Base-by-base conservation (phyloP, 257 asterid species). In the Plantago ovata region DNA sequence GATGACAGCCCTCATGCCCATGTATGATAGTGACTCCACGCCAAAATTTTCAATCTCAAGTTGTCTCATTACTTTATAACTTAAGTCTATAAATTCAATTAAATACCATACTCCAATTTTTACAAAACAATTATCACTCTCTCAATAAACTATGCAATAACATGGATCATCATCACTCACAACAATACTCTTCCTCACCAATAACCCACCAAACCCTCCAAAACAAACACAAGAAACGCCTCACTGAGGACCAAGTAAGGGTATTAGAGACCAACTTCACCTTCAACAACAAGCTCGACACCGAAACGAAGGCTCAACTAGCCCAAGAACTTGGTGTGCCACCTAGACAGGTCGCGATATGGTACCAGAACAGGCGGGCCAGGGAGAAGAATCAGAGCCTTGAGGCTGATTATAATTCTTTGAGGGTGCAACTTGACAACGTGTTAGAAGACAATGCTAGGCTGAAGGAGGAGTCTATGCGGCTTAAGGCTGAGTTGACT, bases 361-460 rank as follows among this genome's bases (percentile, higher is more conserved):
- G 95, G 91, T 87, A 81, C 69, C 94, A 84, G 18, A 87, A 87
- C 66, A 81, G 69, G 74, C 83, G 95, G 0, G 91, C 94, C 1
- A 65, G 95, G 0, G 81, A 78, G 73, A 87, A 76, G 77, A 75
- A 58, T 6, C 88, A 84, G 36, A 81, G 79, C 57, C 86, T 87
- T 0, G 94, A 87, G 59, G 58, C 39, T 36, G 88, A 78, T 52
- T 69, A 81, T 69, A 69, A 63, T 67, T 61, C 65, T 3, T 7
- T 84, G 55, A 82, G 78, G 75, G 62, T 40, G 12, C 73, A 65
- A 7, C 69, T 87, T 0, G 83, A 81, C 3, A 56, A 14, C 57
- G 79, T 65, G 20, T 0, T 68, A 1, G 66, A 63, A 0, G 83
- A 84, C 15, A 84, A 86, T 15, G 71, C 57, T 4, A 62, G 74